Conservation (phyloP, 1,139 yeast genomes). For the Candida sp. region DNA sequence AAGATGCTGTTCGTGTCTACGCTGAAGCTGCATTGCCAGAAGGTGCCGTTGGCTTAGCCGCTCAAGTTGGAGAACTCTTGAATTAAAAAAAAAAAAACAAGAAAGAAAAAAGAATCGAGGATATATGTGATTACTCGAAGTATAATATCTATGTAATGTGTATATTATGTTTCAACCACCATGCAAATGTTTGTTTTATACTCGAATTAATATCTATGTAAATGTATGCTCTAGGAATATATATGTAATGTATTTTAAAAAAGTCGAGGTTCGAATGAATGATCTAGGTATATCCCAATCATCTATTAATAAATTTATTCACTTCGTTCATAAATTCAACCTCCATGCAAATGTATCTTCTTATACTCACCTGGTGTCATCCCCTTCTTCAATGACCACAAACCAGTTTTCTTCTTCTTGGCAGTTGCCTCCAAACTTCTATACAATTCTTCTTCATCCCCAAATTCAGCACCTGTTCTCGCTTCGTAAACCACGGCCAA, state of each 20-base stretch:
- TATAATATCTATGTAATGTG: too few species aligned
- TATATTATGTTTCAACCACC: too few species aligned
- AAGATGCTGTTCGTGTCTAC: slow-evolving; percentile 93
- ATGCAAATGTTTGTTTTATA: too few species aligned
- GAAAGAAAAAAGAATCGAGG: not conserved
- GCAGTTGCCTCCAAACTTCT: slow-evolving; percentile 59
- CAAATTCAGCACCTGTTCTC: slow-evolving; percentile 79
- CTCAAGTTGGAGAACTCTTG: slow-evolving; percentile 30
- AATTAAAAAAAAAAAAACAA: slow-evolving; percentile 9
- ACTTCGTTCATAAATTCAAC: too few species aligned
- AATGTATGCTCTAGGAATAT: too few species aligned
- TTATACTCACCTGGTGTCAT: slow-evolving; percentile 87
- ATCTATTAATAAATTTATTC: too few species aligned
- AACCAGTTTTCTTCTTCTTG: slow-evolving; percentile 53
- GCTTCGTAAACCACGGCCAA: slow-evolving; percentile 88
- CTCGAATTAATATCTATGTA: too few species aligned
- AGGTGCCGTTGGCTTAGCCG: slow-evolving; percentile 30
- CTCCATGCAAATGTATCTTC: slow-evolving; percentile 22
- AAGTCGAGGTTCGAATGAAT: too few species aligned
- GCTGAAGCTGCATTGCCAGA: slow-evolving; percentile 71
- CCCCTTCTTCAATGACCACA: slow-evolving; percentile 59
- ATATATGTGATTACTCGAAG: too few species aligned
- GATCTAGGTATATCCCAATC: too few species aligned
- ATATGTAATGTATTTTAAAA: too few species aligned
- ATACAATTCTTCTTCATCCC: slow-evolving; percentile 64